Base-by-base conservation (phyloP, 345 rosid species). In the Euclidium syriacum region DNA sequence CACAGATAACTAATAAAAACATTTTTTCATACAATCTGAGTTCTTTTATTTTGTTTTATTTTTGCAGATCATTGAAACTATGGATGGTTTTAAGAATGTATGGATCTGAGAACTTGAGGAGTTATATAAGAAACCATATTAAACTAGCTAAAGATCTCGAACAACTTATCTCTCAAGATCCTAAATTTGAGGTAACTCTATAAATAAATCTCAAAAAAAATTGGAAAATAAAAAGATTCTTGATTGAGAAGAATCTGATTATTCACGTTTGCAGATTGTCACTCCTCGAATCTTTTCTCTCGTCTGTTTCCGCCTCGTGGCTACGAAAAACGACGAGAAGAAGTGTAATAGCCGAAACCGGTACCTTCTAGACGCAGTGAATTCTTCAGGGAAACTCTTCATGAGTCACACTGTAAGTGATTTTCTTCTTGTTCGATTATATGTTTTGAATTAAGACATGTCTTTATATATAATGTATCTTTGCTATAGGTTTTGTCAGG, bases 61-160 rank as follows among this genome's bases (percentile, higher is more conserved):
- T 32, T 24, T 6, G 35, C 71, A 91, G 96, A 65, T 91, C 98
- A 58, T 65, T 91, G 80, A 91, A 91, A 69, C 73, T 88, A 52
- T 88, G 98, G 96, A 85, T 88, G 95, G 95, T 91, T 18, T 74
- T 91, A 65, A 70, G 92, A 39, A 75, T 91, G 19, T 88, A 91
- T 70, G 98, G 98, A 69, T 14, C 82, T 58, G 84, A 85, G 72
- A 79, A 74, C 30, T 84, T 88, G 40, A 92, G 72, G 75, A 36
- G 65, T 62, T 86, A 84, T 60, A 77, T 86, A 63, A 81, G 98
- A 75, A 86, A 82, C 73, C 98, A 91, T 75, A 68, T 91, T 65
- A 74, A 78, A 62, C 73, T 91, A 65, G 96, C 92, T 14, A 77
- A 73, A 65, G 63, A 67, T 50, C 82, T 91, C 60, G 96, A 88